Evolutionary conservation across 169 alveolate genomes (phyloP).

Genomic region (Plasmodium gaboni): DNA sequence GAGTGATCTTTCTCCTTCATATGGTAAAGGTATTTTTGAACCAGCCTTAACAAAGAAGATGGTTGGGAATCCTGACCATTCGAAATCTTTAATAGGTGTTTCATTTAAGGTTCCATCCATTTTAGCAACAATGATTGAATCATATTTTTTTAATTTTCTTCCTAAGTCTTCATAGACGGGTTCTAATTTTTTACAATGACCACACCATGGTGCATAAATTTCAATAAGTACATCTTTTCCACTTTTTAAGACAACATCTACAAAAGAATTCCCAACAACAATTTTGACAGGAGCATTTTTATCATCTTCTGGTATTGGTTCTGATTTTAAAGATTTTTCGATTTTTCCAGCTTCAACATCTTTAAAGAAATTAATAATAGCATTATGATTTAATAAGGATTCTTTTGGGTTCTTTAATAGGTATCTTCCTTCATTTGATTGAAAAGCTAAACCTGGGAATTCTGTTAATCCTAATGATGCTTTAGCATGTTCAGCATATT

Average conservation of each 20-base stretch:
- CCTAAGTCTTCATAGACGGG: slow-evolving; percentile 84
- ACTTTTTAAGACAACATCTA: slow-evolving; percentile 76
- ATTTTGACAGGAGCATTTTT: slow-evolving; percentile 80
- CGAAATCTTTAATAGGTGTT: slow-evolving; percentile 82
- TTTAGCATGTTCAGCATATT: slow-evolving; percentile 72
- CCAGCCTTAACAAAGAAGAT: slow-evolving; percentile 84
- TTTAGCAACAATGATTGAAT: slow-evolving; percentile 79
- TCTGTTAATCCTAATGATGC: slow-evolving; percentile 66
- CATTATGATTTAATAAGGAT: slow-evolving; percentile 63
- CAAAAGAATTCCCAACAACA: slow-evolving; percentile 84
- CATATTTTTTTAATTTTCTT: slow-evolving; percentile 78
- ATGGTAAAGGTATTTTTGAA: slow-evolving; percentile 78
- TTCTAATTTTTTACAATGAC: slow-evolving; percentile 86
- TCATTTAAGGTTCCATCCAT: slow-evolving; percentile 87
- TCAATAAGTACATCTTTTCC: slow-evolving; percentile 81
- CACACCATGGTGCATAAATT: slow-evolving; percentile 87
- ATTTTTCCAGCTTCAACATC: slow-evolving; percentile 84
- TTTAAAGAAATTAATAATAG: slow-evolving; percentile 79
- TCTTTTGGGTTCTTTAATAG: slow-evolving; percentile 72
- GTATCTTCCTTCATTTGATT: slow-evolving; percentile 82
- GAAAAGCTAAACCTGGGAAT: slow-evolving; percentile 86
- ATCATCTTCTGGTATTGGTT: slow-evolving; percentile 83
- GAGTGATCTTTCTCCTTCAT: slow-evolving; percentile 83
- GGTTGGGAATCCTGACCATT: slow-evolving; percentile 87
- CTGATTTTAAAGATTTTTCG: slow-evolving; percentile 81